Percentiles rank a stretch among this genome's conserved stretches.
Conservation (phyloP, 83 land plant species). For the Larix sibirica region DNA sequence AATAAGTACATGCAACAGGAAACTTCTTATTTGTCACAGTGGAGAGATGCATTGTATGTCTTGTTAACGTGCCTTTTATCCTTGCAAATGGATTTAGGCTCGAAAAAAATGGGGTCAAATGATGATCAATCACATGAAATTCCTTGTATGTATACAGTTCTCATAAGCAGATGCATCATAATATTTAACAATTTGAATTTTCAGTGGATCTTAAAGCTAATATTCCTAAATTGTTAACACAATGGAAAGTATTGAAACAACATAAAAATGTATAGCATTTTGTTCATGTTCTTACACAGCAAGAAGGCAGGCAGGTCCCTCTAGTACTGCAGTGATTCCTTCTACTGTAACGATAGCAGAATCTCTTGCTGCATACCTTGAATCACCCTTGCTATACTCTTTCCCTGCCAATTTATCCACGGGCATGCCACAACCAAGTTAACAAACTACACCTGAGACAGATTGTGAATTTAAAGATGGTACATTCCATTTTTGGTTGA, state of each 20-base stretch:
- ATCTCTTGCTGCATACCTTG: slow-evolving; percentile 83
- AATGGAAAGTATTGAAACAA: not conserved
- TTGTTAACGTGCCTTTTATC: not conserved
- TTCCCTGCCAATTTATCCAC: slow-evolving; percentile 65
- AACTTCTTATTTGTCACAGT: not conserved
- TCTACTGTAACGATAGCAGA: slow-evolving; percentile 71
- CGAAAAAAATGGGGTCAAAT: not conserved
- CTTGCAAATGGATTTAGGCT: not conserved
- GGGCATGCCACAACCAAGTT: not conserved
- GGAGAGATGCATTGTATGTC: not conserved
- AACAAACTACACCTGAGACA: not conserved
- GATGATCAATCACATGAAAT: not conserved
- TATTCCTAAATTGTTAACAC: not conserved
- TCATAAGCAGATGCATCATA: not conserved
- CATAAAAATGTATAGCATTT: not conserved
- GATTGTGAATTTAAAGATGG: not conserved
- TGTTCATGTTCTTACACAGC: slow-evolving; percentile 57
- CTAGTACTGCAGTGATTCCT: slow-evolving; percentile 82
- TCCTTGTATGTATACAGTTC: not conserved
- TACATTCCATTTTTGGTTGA: not conserved
- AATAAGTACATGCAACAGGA: not conserved
- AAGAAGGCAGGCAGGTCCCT: slow-evolving; percentile 79
- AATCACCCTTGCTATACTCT: slow-evolving; percentile 96
- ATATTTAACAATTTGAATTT: not conserved
- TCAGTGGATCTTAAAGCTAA: not conserved